phyloP scores from a whole-genome alignment of 2,329 filamentous ascomycete species.

The Botrytis fabae region DNA sequence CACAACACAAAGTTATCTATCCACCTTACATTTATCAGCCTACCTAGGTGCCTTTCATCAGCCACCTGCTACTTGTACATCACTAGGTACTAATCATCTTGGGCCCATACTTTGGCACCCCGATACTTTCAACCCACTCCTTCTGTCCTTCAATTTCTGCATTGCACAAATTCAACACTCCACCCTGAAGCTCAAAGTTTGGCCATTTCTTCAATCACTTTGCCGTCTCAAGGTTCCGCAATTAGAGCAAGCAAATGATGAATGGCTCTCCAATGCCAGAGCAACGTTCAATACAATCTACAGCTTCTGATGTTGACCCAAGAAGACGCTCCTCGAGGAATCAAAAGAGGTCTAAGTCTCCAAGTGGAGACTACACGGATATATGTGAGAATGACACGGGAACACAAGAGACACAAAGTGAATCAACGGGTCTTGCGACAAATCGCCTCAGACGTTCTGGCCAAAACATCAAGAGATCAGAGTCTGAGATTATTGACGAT shows the following conservation, averaged over 20 bases:
- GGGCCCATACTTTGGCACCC: background rate
- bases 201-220: background rate
- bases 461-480: background rate
- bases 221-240: background rate
- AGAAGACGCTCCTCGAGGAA: slow-evolving; percentile 16
- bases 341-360: slow-evolving; percentile 6
- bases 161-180: background rate
- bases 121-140: background rate
- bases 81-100: background rate
- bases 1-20: background rate
- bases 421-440: background rate
- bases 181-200: background rate
- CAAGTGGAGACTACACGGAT: slow-evolving; percentile 10
- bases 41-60: background rate
- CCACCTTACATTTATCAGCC: background rate
- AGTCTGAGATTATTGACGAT: slow-evolving; percentile 26
- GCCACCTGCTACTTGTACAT: background rate
- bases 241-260: background rate
- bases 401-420: background rate
- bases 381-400: background rate
- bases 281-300: background rate
- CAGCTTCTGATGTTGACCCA: slow-evolving; percentile 3
- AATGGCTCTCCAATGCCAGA: background rate
- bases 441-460: background rate
- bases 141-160: background rate